Evolutionary conservation across 129 eudicot genomes (phyloP).

Genomic region (sunflower (Helianthus annuus)): DNA sequence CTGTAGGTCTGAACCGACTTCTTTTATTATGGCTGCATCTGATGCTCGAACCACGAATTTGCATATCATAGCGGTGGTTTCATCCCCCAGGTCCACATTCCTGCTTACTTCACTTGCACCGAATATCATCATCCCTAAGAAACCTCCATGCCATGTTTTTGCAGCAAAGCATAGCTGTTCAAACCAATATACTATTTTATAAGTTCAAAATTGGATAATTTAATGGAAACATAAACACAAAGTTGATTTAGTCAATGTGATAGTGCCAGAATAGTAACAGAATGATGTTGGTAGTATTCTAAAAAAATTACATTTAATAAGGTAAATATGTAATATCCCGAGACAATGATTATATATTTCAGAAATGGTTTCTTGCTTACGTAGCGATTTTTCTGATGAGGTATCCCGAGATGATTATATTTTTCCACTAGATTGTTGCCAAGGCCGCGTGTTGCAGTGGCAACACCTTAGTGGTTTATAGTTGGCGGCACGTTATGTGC

Average conservation of each 20-base stretch:
- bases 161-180: conserved; percentile 92
- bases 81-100: conserved; percentile 94
- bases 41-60: conserved; percentile 96
- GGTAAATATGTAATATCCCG: neutral
- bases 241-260: neutral
- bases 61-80: conserved; percentile 93
- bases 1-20: conserved; percentile 81
- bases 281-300: neutral
- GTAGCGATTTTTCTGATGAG: neutral
- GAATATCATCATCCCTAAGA: conserved; percentile 92
- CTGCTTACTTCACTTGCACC: conserved; percentile 98
- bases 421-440: too few species aligned
- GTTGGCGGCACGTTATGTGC: too few species aligned
- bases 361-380: neutral
- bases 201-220: neutral
- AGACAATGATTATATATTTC: neutral
- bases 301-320: neutral
- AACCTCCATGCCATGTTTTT: conserved; percentile 98
- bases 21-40: conserved; percentile 85
- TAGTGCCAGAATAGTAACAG: neutral
- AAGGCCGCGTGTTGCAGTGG: too few species aligned
- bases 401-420: too few species aligned
- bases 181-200: conserved; percentile 10
- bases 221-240: neutral
- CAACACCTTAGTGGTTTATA: too few species aligned